Percentiles rank a stretch among this genome's conserved stretches.
Evolutionary conservation across 2,329 filamentous ascomycete genomes (phyloP).

Genomic region (Trichoderma arundinaceum): DNA sequence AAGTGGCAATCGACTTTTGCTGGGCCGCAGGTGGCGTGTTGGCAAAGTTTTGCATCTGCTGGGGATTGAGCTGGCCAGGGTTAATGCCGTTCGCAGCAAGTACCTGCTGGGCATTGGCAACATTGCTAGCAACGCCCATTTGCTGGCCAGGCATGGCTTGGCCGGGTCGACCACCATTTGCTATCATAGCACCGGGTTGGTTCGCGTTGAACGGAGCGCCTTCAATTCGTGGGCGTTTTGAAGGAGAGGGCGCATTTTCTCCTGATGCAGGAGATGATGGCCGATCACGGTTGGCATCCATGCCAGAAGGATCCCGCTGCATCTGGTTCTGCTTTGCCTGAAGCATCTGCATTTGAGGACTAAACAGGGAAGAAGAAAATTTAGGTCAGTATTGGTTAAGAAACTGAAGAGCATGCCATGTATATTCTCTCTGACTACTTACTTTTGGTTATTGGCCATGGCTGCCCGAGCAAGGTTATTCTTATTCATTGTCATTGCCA

Average conservation of each 20-base stretch:
- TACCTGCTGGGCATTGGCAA: constrained; percentile 60
- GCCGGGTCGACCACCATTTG: constrained; percentile 73
- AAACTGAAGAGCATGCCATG: no score
- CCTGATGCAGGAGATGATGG: constrained; percentile 81
- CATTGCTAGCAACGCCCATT: constrained; percentile 60
- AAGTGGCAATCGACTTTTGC: constrained; percentile 85
- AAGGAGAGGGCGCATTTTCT: constrained; percentile 90
- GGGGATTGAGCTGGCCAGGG: constrained; percentile 71
- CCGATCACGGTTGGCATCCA: constrained; percentile 82
- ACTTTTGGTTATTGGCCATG: constrained; percentile 80
- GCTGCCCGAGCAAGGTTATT: constrained; percentile 72
- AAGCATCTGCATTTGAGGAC: constrained; percentile 76
- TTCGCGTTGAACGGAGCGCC: constrained; percentile 74
- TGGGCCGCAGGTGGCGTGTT: constrained; percentile 65
- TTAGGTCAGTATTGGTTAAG: not conserved
- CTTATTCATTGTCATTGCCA: constrained; percentile 64
- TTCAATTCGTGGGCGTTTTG: constrained; percentile 83
- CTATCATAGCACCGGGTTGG: constrained; percentile 68
- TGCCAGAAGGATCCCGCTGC: constrained; percentile 84
- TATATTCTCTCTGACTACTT: constrained; percentile 41
- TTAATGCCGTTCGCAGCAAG: constrained; percentile 75
- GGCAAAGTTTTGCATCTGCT: constrained; percentile 73
- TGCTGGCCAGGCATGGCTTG: constrained; percentile 76
- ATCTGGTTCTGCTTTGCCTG: constrained; percentile 80
- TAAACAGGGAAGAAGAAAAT: constrained; percentile 41